These are phyloP conservation scores for Plectosphaerella plurivora DNA, from an alignment of 2,329 filamentous ascomycete genomes.

Conservation along the genomic window DNA sequence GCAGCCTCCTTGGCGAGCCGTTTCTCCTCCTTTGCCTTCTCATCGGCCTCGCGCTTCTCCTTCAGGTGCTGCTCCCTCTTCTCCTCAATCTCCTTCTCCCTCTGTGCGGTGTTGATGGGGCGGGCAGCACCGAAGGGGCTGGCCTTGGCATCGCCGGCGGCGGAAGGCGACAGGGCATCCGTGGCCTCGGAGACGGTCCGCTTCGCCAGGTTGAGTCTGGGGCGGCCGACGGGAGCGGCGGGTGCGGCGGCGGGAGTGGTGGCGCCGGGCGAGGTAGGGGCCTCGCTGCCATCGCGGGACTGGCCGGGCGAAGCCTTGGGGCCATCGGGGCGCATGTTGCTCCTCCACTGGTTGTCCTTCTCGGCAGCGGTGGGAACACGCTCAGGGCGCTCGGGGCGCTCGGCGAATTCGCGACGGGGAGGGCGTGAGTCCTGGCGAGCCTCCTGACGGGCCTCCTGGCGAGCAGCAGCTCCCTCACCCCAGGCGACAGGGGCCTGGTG, in stretches of 20 bases:
- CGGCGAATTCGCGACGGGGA: slow-evolving; percentile 71
- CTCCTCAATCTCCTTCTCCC: slow-evolving; percentile 87
- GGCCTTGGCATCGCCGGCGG: slow-evolving; percentile 67
- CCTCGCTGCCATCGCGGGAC: slow-evolving; percentile 70
- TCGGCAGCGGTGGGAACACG: slow-evolving; percentile 83
- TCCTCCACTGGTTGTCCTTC: slow-evolving; percentile 88
- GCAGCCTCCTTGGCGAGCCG: slow-evolving; percentile 61
- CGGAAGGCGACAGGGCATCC: slow-evolving; percentile 45
- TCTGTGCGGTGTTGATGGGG: slow-evolving; percentile 87
- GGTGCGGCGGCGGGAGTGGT: slow-evolving; percentile 36
- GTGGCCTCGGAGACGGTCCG: slow-evolving; percentile 77
- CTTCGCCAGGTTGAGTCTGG: slow-evolving; percentile 84
- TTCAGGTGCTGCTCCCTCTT: slow-evolving; percentile 69
- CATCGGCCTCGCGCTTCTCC: slow-evolving; percentile 83
- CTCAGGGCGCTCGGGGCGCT: slow-evolving; percentile 59
- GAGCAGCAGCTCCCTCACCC: slow-evolving; percentile 55
- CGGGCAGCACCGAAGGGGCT: slow-evolving; percentile 92
- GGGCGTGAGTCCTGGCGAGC: slow-evolving; percentile 60
- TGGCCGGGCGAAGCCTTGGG: slow-evolving; percentile 55
- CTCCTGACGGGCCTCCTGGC: neutral
- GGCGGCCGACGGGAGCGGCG: slow-evolving; percentile 57
- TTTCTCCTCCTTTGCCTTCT: slow-evolving; percentile 76
- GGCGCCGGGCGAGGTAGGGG: slow-evolving; percentile 64
- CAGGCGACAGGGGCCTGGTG: slow-evolving; percentile 67
- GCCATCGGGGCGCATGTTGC: slow-evolving; percentile 81